Evolutionary conservation across 1,284 basidiomycete genomes (phyloP).

Genomic region (Austroboletus niveus): DNA sequence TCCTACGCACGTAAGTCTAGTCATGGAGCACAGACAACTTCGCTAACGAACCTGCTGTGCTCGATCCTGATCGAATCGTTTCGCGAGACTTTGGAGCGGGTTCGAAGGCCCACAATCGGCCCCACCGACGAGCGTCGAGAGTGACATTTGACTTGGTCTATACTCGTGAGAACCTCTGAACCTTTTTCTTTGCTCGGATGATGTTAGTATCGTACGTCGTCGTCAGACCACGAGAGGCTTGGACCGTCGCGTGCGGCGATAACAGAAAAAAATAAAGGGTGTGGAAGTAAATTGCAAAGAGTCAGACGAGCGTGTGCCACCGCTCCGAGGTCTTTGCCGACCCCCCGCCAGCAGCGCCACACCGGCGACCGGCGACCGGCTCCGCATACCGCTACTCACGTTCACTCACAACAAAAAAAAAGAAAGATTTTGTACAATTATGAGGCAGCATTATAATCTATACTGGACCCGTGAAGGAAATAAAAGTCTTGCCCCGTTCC

Average conservation of each 20-base stretch:
- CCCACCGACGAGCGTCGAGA: constrained; percentile 70
- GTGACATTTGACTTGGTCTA: constrained; percentile 50
- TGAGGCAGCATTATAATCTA: constrained; percentile 28
- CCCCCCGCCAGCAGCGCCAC: too few relatives aligned
- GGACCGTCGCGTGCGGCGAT: too few relatives aligned
- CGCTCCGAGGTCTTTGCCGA: too few relatives aligned
- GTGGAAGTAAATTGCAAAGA: too few relatives aligned
- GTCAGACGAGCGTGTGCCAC: too few relatives aligned
- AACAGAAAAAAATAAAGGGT: too few relatives aligned
- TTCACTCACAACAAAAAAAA: background rate
- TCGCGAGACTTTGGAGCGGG: constrained; percentile 74
- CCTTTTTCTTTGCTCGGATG: too few relatives aligned
- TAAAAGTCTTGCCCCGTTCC: constrained; percentile 16
- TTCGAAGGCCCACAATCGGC: constrained; percentile 83
- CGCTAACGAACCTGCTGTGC: constrained; percentile 60
- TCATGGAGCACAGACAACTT: background rate
- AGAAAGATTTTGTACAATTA: constrained; percentile 28
- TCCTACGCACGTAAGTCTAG: constrained; percentile 9
- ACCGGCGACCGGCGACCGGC: too few relatives aligned
- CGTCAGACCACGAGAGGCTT: too few relatives aligned
- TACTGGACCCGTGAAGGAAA: constrained; percentile 12
- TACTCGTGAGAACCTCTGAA: too few relatives aligned
- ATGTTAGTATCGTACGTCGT: too few relatives aligned
- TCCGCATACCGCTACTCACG: constrained; percentile 6
- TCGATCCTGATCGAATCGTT: constrained; percentile 74